Base-by-base conservation (phyloP, 2,329 filamentous ascomycete genomes). In the Cladosporium sp. region DNA sequence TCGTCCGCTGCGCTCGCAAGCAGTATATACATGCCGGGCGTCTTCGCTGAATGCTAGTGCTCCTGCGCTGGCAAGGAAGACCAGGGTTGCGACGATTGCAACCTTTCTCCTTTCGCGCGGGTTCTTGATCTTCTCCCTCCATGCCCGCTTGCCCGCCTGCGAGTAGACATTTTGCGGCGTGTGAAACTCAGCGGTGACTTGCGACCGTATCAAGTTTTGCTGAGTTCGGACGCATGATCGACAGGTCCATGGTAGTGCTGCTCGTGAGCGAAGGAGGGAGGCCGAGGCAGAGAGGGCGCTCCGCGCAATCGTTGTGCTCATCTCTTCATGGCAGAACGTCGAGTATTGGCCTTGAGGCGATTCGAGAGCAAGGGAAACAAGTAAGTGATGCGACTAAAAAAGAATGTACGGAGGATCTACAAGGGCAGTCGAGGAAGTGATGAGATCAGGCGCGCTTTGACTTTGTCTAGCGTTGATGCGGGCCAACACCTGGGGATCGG, bases 1-100 rank as follows among this genome's bases (percentile, higher is more conserved):
- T 61, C 93, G 83, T 8, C 89, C 88, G 34, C 89, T 88, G 63
- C 93, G 83, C 75, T 91, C 86, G 2, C 83, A 83, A 10, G 90
- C 89, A 53, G 87, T 83, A 70, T 90, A 93, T 34, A 82, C 81
- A 76, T 90, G 86, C 72, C 87, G 89, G 63, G 91, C 85, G 64
- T 96, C 86, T 51, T 86, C 82, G 45, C 76, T 80, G 64, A 83
- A 78, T 9, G 78, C 75, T 49, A 83, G 70, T 5, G 74, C 74
- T 15, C 70, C 75, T 7, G 75, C 73, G 25, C 65, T 65, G 4
- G 66, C 62, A 19, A 71, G 44, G 54, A 73, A 69, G 40, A 68
- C 58, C 12, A 66, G 35, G 6, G 69, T 67, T 4, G 64, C 65
- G 2, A 61, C 64, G 36, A 71, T 66, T 10, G 68, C 68, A 20